Evolutionary conservation across 306 rosid genomes (phyloP).

Genomic region (Quercus wislizeni): DNA sequence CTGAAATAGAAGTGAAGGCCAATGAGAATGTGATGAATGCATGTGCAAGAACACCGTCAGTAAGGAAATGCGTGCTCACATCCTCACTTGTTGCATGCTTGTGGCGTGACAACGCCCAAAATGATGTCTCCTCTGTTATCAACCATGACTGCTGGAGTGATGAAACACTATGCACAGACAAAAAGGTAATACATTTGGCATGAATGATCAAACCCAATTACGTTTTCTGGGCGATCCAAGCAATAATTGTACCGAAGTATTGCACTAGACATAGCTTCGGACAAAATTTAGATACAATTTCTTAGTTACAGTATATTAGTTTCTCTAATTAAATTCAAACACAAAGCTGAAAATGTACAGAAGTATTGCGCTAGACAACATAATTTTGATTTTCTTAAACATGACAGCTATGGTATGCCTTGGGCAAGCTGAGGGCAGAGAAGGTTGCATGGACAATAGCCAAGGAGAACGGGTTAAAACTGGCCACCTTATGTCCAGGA

Average conservation of each 20-base stretch:
- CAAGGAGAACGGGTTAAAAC: constrained; percentile 50
- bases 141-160: constrained; percentile 69
- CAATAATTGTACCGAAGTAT: background rate
- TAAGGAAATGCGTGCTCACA: constrained; percentile 76
- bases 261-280: no score
- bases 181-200: constrained; percentile 44
- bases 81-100: constrained; percentile 82
- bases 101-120: constrained; percentile 47
- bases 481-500: constrained; percentile 76
- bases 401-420: constrained; percentile 85
- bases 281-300: no score
- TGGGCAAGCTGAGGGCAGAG: constrained; percentile 80
- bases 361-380: background rate
- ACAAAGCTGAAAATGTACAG: no score
- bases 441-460: constrained; percentile 85
- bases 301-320: no score
- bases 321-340: no score
- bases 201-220: no score
- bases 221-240: background rate
- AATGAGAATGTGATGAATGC: constrained; percentile 85
- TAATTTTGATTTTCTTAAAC: background rate
- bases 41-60: constrained; percentile 61
- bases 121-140: constrained; percentile 28
- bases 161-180: constrained; percentile 57
- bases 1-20: constrained; percentile 64